These are phyloP conservation scores for Plenodomus lindquistii DNA, from an alignment of 2,329 filamentous ascomycete species.

Conservation along the genomic window DNA sequence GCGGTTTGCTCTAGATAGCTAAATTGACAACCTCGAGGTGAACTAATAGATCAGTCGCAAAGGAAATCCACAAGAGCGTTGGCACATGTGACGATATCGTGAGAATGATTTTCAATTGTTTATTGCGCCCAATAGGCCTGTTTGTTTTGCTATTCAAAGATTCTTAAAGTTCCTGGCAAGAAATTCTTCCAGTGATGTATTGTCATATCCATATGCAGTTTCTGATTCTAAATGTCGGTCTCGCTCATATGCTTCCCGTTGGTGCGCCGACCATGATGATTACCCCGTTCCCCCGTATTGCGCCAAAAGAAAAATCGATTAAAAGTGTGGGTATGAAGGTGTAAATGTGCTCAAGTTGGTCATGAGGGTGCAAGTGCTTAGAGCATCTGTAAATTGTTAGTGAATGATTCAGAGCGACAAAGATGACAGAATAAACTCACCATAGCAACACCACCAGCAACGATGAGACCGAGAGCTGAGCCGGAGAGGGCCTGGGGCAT, in stretches of 20 bases:
- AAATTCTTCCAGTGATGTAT: not conserved
- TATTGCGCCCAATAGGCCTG: no score
- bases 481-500: constrained; percentile 23
- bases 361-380: constrained; percentile 1
- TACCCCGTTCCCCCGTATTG: not conserved
- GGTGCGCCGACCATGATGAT: constrained; percentile 7
- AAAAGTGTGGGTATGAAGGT: constrained; percentile 2
- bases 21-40: no score
- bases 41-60: no score
- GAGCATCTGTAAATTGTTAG: constrained; percentile 12
- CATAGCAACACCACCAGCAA: constrained; percentile 39
- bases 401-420: constrained; percentile 3
- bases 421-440: constrained; percentile 13
- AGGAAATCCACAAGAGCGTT: no score
- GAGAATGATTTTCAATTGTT: no score
- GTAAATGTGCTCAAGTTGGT: not conserved
- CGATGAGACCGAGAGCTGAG: constrained; percentile 30
- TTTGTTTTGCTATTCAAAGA: not conserved
- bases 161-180: not conserved
- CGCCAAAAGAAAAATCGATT: constrained; percentile 8
- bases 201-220: not conserved
- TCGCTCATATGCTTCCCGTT: not conserved
- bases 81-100: no score
- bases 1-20: no score
- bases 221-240: constrained; percentile 2